Conservation (phyloP, 768 basidiomycete species). For the Phylloporus arenicola region DNA sequence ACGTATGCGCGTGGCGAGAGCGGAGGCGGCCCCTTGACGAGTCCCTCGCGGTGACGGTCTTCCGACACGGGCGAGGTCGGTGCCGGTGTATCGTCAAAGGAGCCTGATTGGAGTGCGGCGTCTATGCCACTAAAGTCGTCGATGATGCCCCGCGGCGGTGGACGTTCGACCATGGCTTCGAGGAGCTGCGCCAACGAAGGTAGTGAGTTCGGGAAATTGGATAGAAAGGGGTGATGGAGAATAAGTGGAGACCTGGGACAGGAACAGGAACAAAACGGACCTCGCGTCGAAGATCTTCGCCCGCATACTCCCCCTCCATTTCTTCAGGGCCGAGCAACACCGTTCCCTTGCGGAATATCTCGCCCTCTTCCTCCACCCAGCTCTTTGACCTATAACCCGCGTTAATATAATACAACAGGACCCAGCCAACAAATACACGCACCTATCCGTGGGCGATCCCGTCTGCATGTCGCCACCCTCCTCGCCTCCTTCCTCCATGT, state of each 20-base stretch:
- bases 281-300: slow-evolving; percentile 83
- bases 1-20: slow-evolving; percentile 56
- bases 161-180: slow-evolving; percentile 81
- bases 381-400: slow-evolving; percentile 50
- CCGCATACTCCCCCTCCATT: slow-evolving; percentile 84
- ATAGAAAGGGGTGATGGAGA: neutral
- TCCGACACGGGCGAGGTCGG: slow-evolving; percentile 18
- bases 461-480: slow-evolving; percentile 10
- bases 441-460: slow-evolving; percentile 46
- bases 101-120: slow-evolving; percentile 4
- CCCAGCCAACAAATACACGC: slow-evolving; percentile 11
- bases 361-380: slow-evolving; percentile 93
- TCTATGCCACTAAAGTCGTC: slow-evolving; percentile 57
- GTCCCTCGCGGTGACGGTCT: slow-evolving; percentile 4
- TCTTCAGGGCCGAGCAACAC: slow-evolving; percentile 77
- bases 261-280: slow-evolving; percentile 31
- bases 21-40: slow-evolving; percentile 5
- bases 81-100: slow-evolving; percentile 15
- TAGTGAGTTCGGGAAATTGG: neutral
- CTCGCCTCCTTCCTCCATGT: slow-evolving; percentile 34
- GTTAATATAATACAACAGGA: neutral
- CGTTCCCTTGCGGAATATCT: slow-evolving; percentile 89
- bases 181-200: slow-evolving; percentile 51
- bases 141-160: slow-evolving; percentile 65
- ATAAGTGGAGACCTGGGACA: neutral